Evolutionary conservation across 169 alveolate species (phyloP).

Genomic region (Eimeria brunetti): DNA sequence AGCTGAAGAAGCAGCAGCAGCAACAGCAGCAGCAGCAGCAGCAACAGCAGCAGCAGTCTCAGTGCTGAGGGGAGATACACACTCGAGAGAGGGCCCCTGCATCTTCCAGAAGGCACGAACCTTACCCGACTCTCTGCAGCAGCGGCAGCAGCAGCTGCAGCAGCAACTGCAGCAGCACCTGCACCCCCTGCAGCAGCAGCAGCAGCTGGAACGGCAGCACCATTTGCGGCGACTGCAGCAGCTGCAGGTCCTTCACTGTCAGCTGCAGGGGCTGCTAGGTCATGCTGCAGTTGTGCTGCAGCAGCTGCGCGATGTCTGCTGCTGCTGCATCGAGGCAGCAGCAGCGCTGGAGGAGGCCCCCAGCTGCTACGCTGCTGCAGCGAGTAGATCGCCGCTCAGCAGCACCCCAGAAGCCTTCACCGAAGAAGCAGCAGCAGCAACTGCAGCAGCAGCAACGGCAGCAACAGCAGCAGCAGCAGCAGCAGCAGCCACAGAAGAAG

Average conservation of each 20-base stretch:
- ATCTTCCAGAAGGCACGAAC: not conserved
- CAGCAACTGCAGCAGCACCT: not conserved
- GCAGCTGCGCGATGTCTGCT: not conserved
- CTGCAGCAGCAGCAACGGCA: not conserved
- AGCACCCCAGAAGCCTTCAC: not conserved
- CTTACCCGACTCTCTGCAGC: not conserved
- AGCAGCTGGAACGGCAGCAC: not conserved
- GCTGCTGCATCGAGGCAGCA: not conserved
- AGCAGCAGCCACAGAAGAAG: constrained; percentile 17
- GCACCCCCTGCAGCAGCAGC: too few relatives aligned
- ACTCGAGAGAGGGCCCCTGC: not conserved
- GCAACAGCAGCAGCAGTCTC: not conserved
- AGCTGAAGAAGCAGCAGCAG: not conserved
- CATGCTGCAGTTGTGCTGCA: constrained; percentile 4
- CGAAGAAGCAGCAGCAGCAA: not conserved
- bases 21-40: not conserved
- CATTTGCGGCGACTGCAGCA: not conserved
- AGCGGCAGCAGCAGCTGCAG: not conserved
- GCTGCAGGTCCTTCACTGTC: not conserved
- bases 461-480: not conserved
- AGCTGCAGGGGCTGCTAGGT: not conserved
- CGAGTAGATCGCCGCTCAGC: not conserved
- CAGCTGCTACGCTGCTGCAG: not conserved
- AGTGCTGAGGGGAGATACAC: not conserved
- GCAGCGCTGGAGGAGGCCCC: not conserved